phyloP scores from a whole-genome alignment of 306 rosid genomes.

The Styphnolobium japonicum region DNA sequence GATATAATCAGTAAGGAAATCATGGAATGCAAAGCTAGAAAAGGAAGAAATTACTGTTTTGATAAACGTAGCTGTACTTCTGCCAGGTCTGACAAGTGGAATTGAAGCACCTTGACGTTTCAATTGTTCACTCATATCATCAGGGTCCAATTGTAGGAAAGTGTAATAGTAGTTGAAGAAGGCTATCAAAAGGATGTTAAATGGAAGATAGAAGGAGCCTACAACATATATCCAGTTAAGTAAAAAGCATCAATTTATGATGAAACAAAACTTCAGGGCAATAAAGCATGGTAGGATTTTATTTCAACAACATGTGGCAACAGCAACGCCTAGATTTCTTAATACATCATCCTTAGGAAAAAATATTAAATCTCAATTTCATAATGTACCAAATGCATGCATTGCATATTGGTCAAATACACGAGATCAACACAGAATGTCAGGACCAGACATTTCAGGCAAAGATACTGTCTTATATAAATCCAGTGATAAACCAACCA shows the following conservation, averaged over 20 bases:
- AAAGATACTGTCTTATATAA: neutral
- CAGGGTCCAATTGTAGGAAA: slow-evolving; percentile 93
- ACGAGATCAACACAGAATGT: neutral
- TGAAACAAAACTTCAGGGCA: neutral
- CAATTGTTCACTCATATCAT: slow-evolving; percentile 92
- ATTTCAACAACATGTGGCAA: neutral
- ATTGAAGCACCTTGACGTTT: slow-evolving; percentile 97
- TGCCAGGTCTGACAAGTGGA: slow-evolving; percentile 93
- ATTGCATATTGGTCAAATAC: neutral
- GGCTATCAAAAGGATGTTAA: slow-evolving; percentile 84
- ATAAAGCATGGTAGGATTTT: neutral
- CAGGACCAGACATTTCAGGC: neutral
- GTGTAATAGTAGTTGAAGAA: slow-evolving; percentile 99
- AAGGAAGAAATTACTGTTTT: slow-evolving; percentile 60
- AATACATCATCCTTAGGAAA: neutral
- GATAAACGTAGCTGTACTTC: slow-evolving; percentile 76
- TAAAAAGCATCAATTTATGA: slow-evolving; percentile 6
- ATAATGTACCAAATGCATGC: slow-evolving; percentile 8
- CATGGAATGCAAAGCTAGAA: neutral
- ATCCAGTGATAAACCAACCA: neutral
- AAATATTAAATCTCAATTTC: neutral
- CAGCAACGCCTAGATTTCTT: neutral
- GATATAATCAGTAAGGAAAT: neutral
- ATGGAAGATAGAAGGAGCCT: slow-evolving; percentile 91
- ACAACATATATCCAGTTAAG: slow-evolving; percentile 32